Base-by-base conservation (phyloP, 345 rosid species). In the Gossypium mustelinum region DNA sequence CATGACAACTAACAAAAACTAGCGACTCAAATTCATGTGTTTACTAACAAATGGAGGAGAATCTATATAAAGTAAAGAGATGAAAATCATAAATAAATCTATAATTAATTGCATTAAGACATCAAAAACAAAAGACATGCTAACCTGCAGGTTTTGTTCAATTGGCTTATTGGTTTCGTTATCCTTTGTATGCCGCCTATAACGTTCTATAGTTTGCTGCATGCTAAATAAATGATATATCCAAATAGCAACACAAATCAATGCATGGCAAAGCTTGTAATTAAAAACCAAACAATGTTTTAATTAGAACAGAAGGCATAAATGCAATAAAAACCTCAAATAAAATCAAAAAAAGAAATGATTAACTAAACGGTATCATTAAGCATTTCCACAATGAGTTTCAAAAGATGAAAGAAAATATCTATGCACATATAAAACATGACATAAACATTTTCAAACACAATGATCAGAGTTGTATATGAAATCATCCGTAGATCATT, bases 201-300 rank as follows among this genome's bases (percentile, higher is more conserved):
- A 82, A 7, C 87, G 87, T 56, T 70, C 80, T 57, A 84, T 73
- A 41, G 84, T 84, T 29, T 71, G 79, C 81, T 75, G 79, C 84
- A 82, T 64, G 85, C 87, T 84, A 77, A 59, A 75, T 24, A 75
- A 34, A 61, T 20, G 20, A 20, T 20, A 20, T 20, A 20, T 20
- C 20, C 20, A 20, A 20, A 20, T 20, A 20, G 20, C 20, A 20
- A 20, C 20, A 20, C 20, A 20, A 20, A 20, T 20, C 20, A 20
- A 20, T 20, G 20, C 20, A 20, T 20, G 20, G 20, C 20, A 20
- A 20, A 20, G 20, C 20, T 20, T 20, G 20, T 20, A 20, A 20
- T 14, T 48, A 20, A 8, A 66, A 66, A 18, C 54, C 34, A 44
- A 7, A 68, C 8, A 12, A 20, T 45, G 7, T 5, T 34, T 34